Evolutionary conservation across 1,284 basidiomycete species (phyloP), one percentile per base, ranked within the genome.

Genomic region (Moesziomyces sp.): DNA sequence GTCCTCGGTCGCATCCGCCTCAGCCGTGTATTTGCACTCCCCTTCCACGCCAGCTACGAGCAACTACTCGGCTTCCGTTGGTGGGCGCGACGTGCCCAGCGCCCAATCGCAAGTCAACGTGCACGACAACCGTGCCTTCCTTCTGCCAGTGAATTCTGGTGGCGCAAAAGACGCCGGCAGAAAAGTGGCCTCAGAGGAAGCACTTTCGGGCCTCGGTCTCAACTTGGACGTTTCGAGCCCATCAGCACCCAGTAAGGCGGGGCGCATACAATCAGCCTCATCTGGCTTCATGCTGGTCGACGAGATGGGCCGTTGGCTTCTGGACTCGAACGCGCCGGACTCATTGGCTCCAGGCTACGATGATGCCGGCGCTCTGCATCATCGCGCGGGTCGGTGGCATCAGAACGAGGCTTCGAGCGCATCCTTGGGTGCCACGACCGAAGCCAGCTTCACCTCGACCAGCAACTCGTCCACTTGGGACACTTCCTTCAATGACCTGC

Each of bases 271-370:
- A 4, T n/a, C 53, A 34, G 30, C 10, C 30, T 8, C 30, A 11
- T 34, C 30, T 13, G 13, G 30, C 30, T 13, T 34, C 30, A 47
- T 55, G 52, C 26, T 38, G 3, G 61, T 64, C 5, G 68, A 71
- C 47, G 61, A 70, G 16, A 60, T 70, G 61, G 61, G 67, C 5
- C 57, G 67, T 4, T 64, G 60, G 60, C 34, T 48, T 16, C 43
- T 53, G 0, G 46, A 16, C n/a, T 26, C 52, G 8, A 18, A 47
- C 16, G 49, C 26, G 7, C 13, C 8, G n/a, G 34, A 21, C 0
- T 13, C 52, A 8, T 13, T 34, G 40, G 16, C 28, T 8, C 47
- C 52, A 14, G 52, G 30, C 0, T 35, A 40, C 23, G 4, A 13
- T 21, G 26, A 30, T 16, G 16, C 23, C 5, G 23, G 6, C 21